A percentile compares a stretch with the other conserved stretches of the same genome.
These are phyloP conservation scores for Penicillium sp. DNA, from an alignment of 2,329 filamentous ascomycete species.

Conservation along the genomic window DNA sequence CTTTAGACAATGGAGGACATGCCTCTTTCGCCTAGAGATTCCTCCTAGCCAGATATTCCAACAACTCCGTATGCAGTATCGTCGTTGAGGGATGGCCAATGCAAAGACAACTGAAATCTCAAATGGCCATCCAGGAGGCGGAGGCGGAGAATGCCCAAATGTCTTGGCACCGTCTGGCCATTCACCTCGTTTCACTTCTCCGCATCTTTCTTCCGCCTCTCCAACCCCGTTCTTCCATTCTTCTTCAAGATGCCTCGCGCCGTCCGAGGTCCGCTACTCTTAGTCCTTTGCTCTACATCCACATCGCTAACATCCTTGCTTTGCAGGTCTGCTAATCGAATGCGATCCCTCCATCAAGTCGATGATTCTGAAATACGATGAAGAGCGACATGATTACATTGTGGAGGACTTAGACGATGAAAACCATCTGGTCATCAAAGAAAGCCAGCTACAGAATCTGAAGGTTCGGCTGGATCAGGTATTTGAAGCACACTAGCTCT, in stretches of 20 bases:
- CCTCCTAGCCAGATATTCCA: no score
- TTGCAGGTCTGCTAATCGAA: conserved; percentile 45
- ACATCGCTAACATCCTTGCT: conserved; percentile 3
- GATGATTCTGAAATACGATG: conserved; percentile 48
- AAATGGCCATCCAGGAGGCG: no score
- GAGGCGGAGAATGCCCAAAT: no score
- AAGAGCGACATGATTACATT: conserved; percentile 47
- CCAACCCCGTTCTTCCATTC: neutral
- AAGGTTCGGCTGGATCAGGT: conserved; percentile 44
- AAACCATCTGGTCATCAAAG: conserved; percentile 46
- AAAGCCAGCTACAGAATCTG: conserved; percentile 44
- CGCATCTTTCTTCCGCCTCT: neutral
- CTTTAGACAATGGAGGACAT: no score
- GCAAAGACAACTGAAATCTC: no score
- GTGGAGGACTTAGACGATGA: conserved; percentile 49
- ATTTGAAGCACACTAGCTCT: conserved; percentile 3
- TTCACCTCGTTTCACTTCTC: neutral
- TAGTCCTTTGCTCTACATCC: neutral
- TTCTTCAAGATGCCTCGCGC: conserved; percentile 39
- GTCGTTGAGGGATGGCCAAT: no score
- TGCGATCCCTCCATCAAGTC: conserved; percentile 50
- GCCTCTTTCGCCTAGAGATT: no score
- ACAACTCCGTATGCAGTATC: no score
- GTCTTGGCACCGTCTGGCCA: conserved; percentile 3
- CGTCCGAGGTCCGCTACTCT: conserved; percentile 34